These are phyloP conservation scores for Colletotrichum sp. DNA, from an alignment of 2,329 filamentous ascomycete species.

Conservation along the genomic window DNA sequence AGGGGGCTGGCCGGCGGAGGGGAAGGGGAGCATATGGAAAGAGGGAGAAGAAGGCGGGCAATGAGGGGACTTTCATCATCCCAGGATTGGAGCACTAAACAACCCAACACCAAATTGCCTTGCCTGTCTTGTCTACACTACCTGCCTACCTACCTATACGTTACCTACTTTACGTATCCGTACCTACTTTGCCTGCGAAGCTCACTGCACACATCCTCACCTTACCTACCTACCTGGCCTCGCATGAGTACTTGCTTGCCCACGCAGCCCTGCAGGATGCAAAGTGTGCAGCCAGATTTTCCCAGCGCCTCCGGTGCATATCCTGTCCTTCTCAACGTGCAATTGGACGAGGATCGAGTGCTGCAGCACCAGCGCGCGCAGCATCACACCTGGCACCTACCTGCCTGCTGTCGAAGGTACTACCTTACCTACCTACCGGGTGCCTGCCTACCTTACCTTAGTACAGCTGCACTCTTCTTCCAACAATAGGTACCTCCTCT, in stretches of 20 bases:
- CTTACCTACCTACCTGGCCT: neutral
- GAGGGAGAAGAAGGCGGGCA: conserved; percentile 27
- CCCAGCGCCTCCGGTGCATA: neutral
- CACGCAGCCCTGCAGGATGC: neutral
- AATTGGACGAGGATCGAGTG: neutral
- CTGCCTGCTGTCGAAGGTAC: neutral
- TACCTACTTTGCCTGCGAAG: neutral
- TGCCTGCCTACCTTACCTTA: neutral
- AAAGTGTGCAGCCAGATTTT: neutral
- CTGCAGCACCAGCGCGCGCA: neutral
- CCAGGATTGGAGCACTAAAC: conserved; percentile 1
- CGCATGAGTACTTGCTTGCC: neutral
- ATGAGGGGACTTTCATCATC: conserved; percentile 24
- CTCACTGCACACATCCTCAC: neutral
- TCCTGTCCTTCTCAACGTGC: neutral
- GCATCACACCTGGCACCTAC: neutral
- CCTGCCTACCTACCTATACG: neutral
- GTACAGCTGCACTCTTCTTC: neutral
- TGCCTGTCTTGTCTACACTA: neutral
- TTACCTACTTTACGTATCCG: neutral
- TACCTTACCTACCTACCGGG: neutral
- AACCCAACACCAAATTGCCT: neutral
- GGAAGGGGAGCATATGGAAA: conserved; percentile 22
- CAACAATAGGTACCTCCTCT: neutral
- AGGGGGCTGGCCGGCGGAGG: neutral